phyloP scores from a whole-genome alignment of 2,329 filamentous ascomycete species.

The Lithohypha guttulata region DNA sequence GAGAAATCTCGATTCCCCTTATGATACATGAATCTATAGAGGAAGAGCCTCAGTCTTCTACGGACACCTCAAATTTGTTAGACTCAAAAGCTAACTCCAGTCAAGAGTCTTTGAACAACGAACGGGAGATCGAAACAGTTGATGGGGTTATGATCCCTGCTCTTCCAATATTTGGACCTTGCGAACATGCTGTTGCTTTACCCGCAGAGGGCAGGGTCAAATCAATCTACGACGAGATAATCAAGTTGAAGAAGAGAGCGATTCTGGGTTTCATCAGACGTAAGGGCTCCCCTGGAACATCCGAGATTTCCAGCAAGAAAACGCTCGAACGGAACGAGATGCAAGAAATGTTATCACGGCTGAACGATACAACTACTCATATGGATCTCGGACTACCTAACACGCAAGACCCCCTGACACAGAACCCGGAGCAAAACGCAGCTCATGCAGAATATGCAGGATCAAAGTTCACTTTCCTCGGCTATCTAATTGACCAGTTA shows the following conservation, averaged over 20 bases:
- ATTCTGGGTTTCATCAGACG: slow-evolving; percentile 20
- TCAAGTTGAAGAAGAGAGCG: slow-evolving; percentile 18
- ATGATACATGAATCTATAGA: slow-evolving; percentile 22
- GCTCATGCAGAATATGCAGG: slow-evolving; percentile 38
- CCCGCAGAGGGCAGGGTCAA: slow-evolving; percentile 21
- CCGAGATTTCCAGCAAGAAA: slow-evolving; percentile 15
- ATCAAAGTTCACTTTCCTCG: slow-evolving; percentile 36
- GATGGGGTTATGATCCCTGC: slow-evolving; percentile 17
- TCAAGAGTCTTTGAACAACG: slow-evolving; percentile 20
- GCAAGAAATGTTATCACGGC: slow-evolving; percentile 26
- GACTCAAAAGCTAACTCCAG: slow-evolving; percentile 21
- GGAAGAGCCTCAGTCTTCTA: slow-evolving; percentile 15
- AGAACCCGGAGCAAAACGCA: slow-evolving; percentile 30
- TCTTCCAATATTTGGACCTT: slow-evolving; percentile 17
- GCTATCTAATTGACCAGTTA: slow-evolving; percentile 31
- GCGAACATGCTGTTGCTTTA: slow-evolving; percentile 19
- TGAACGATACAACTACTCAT: slow-evolving; percentile 35
- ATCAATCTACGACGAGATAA: slow-evolving; percentile 20
- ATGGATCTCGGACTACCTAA: slow-evolving; percentile 34
- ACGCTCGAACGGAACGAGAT: slow-evolving; percentile 24
- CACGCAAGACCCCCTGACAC: slow-evolving; percentile 27
- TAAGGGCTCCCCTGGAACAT: slow-evolving; percentile 16
- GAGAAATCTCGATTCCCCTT: slow-evolving; percentile 7
- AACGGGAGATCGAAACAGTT: slow-evolving; percentile 15
- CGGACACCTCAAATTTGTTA: slow-evolving; percentile 10